These are phyloP conservation scores for Chaetomium sp. DNA, from an alignment of 2,329 filamentous ascomycete genomes.

Conservation along the genomic window DNA sequence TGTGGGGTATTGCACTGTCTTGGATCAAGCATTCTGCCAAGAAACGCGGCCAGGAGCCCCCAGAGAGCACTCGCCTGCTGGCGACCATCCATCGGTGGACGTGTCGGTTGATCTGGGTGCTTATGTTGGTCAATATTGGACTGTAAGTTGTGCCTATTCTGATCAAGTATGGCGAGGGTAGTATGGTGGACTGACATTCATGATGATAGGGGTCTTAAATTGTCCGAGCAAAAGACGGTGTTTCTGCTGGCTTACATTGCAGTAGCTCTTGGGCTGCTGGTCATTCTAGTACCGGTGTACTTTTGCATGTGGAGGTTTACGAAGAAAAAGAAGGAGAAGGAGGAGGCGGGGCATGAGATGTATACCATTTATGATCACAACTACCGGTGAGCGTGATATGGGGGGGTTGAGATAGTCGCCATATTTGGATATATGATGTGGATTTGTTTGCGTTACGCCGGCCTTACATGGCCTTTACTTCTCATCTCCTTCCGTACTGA, in stretches of 20 bases:
- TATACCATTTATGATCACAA: slow-evolving; percentile 20
- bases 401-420: background rate
- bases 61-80: slow-evolving; percentile 12
- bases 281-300: slow-evolving; percentile 19
- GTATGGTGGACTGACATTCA: background rate
- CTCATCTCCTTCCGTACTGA: no score
- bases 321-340: slow-evolving; percentile 11
- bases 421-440: no score
- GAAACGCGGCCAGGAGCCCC: slow-evolving; percentile 15
- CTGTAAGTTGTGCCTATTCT: slow-evolving; percentile 17
- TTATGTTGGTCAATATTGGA: slow-evolving; percentile 23
- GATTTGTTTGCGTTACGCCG: background rate
- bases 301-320: slow-evolving; percentile 21
- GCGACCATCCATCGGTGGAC: slow-evolving; percentile 19
- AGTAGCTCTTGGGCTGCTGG: slow-evolving; percentile 16
- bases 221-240: slow-evolving; percentile 15
- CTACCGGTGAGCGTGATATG: background rate
- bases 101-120: slow-evolving; percentile 21
- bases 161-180: background rate
- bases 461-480: no score
- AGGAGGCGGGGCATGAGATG: slow-evolving; percentile 16
- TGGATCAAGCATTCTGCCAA: slow-evolving; percentile 12
- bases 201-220: slow-evolving; percentile 19
- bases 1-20: slow-evolving; percentile 17
- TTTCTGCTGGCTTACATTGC: slow-evolving; percentile 23